Evolutionary conservation across 2,329 filamentous ascomycete species (phyloP).

Genomic region (Blastomyces parvus): DNA sequence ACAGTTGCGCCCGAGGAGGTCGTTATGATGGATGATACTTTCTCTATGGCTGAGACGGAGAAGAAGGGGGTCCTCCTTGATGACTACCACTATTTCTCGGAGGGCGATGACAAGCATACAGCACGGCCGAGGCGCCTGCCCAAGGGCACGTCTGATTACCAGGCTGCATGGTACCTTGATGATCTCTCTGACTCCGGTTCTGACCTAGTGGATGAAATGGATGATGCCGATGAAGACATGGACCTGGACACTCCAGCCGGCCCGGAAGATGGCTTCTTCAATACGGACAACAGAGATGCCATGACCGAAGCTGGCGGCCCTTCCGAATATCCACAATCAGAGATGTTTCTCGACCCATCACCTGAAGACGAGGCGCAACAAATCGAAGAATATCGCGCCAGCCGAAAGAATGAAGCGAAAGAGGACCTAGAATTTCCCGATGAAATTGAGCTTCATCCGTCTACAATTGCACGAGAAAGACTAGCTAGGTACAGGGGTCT

Average conservation of each 20-base stretch:
- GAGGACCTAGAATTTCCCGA: conserved; percentile 95
- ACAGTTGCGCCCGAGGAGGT: conserved; percentile 80
- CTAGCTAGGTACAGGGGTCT: conserved; percentile 79
- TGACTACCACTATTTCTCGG: conserved; percentile 96
- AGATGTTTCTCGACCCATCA: conserved; percentile 72
- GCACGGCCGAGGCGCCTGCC: conserved; percentile 66
- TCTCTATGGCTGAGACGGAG: conserved; percentile 43
- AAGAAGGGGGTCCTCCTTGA: conserved; percentile 87
- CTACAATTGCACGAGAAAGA: conserved; percentile 75
- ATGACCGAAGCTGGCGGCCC: conserved; percentile 63
- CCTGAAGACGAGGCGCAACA: conserved; percentile 78
- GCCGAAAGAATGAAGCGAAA: conserved; percentile 68
- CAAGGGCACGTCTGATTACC: conserved; percentile 85
- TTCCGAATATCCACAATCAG: conserved; percentile 87
- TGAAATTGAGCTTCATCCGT: conserved; percentile 86
- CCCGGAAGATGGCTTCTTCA: conserved; percentile 74
- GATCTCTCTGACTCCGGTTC: conserved; percentile 77
- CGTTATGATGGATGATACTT: conserved; percentile 59
- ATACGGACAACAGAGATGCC: conserved; percentile 39
- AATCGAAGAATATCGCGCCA: conserved; percentile 69
- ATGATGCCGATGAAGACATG: conserved; percentile 48
- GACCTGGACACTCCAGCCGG: conserved; percentile 48
- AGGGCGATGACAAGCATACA: conserved; percentile 65
- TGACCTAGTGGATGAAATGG: conserved; percentile 66
- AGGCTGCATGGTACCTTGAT: conserved; percentile 85